Evolutionary conservation across 2,329 filamentous ascomycete genomes (phyloP), one percentile per base, ranked within the genome.

Genomic region (Fulvia fulva): DNA sequence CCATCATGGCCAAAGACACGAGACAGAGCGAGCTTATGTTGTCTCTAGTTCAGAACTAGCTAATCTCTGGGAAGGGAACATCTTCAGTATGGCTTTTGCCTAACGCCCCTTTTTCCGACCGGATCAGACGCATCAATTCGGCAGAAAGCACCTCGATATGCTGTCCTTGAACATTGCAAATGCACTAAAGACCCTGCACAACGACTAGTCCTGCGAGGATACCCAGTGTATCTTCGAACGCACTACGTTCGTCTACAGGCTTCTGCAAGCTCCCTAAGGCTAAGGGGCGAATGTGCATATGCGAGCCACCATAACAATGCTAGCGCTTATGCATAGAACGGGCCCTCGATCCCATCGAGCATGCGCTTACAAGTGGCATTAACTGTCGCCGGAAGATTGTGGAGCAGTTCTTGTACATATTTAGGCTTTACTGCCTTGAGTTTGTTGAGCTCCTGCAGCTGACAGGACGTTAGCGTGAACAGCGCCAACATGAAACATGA

Each of bases 291-390:
- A 16, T 59, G 23, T 45, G 62, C 58, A 41, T 59, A 65, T 23
- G 56, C 54, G 12, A 67, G 56, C 57, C 60, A 63, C 25, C 49
- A 57, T n/a, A 65, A 50, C 3, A 64, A 53, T 28, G 55, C 59
- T 11, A 63, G 41, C 14, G 61, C 61, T 32, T 60, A 30, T 2
- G 37, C 41, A 19, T 30, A 52, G 28, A 60, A 52, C 28, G 11
- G 5, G 11, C 28, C 37, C 12, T 54, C 46, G 26, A 64, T 65
- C 26, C 49, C 51, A 5, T 21, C 43, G 14, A 65, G 53, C 16
- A 67, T 63, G 12, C 63, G 59, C 32, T 59, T 57, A 53, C 65
- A 67, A 5, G 62, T 65, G 16, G 37, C 59, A 50, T 65, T 56
- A 16, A 67, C 56, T n/a, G 49, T 62, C 19, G 25, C 11, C 5